phyloP scores from a whole-genome alignment of 2,329 filamentous ascomycete species.

The Claviceps sp. region DNA sequence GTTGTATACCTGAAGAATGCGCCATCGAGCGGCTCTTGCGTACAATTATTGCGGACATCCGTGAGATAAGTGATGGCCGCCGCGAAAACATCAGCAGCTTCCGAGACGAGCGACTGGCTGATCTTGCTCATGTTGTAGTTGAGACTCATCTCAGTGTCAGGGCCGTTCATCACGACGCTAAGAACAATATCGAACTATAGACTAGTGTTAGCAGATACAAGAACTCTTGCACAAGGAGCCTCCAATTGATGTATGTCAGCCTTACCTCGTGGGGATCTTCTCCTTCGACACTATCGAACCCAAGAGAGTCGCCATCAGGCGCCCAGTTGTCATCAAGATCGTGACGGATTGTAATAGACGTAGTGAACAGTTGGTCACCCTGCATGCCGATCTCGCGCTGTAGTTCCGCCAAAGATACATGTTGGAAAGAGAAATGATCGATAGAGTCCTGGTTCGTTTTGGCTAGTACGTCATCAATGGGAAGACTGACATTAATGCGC shows the following conservation, averaged over 20 bases:
- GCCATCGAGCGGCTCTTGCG: background rate
- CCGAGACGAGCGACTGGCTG: background rate
- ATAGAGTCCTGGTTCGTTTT: no score
- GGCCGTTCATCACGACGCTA: background rate
- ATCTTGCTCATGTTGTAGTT: background rate
- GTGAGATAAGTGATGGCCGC: background rate
- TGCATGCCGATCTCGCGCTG: background rate
- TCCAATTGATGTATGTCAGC: no score
- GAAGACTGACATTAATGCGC: no score
- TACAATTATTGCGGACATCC: background rate
- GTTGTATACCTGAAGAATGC: background rate
- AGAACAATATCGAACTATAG: slow-evolving; percentile 2
- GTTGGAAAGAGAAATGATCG: background rate
- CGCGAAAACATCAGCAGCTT: background rate
- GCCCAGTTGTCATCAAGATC: background rate
- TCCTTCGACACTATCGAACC: background rate
- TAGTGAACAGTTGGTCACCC: slow-evolving; percentile 2
- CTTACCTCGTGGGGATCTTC: slow-evolving; percentile 3
- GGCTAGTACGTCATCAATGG: no score
- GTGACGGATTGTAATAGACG: background rate
- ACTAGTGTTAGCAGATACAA: background rate
- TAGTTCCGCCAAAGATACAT: slow-evolving; percentile 3
- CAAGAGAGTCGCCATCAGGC: background rate
- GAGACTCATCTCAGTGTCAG: background rate
- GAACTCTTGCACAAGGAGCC: no score